Evolutionary conservation across 371 early-diverging fungal species (phyloP).

Genomic region (Apophysomyces ossiformis): DNA sequence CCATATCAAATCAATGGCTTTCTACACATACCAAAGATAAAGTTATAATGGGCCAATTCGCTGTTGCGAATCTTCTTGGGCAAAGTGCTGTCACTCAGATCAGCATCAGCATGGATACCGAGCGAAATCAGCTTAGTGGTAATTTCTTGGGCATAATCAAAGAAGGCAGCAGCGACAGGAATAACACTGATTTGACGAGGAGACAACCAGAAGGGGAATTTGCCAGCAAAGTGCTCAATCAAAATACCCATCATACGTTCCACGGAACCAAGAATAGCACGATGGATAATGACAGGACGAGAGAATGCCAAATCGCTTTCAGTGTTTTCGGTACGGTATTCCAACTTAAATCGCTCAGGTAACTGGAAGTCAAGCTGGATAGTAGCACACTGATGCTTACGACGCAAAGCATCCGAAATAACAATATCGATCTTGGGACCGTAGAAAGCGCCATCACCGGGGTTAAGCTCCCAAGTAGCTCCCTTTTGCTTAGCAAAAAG

Average conservation of each 20-base stretch:
- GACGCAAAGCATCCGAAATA: slow-evolving; percentile 92
- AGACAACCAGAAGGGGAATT: slow-evolving; percentile 99
- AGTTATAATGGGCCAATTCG: slow-evolving; percentile 88
- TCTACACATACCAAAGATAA: slow-evolving; percentile 61
- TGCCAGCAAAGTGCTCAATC: slow-evolving; percentile 92
- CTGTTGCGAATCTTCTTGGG: slow-evolving; percentile 95
- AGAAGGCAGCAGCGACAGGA: slow-evolving; percentile 73
- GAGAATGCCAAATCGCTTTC: slow-evolving; percentile 55
- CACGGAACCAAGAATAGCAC: slow-evolving; percentile 98
- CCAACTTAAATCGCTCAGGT: slow-evolving; percentile 91
- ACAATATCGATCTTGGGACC: slow-evolving; percentile 99
- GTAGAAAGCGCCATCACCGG: slow-evolving; percentile 99
- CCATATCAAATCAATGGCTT: slow-evolving; percentile 20
- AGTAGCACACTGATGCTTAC: slow-evolving; percentile 98
- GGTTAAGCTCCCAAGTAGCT: slow-evolving; percentile 87
- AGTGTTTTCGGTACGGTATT: slow-evolving; percentile 77
- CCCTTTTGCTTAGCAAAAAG: slow-evolving; percentile 64
- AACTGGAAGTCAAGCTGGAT: slow-evolving; percentile 99
- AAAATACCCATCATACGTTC: slow-evolving; percentile 99
- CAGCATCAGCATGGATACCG: slow-evolving; percentile 89
- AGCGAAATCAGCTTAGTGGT: slow-evolving; percentile 59
- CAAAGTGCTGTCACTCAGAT: slow-evolving; percentile 85
- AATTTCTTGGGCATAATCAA: slow-evolving; percentile 71
- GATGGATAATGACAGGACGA: slow-evolving; percentile 99
- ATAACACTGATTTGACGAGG: slow-evolving; percentile 96